Percentiles rank a stretch among this genome's conserved stretches.
Evolutionary conservation across 164 flowering plant genomes (phyloP).

Genomic region (Dillenia turbinata): DNA sequence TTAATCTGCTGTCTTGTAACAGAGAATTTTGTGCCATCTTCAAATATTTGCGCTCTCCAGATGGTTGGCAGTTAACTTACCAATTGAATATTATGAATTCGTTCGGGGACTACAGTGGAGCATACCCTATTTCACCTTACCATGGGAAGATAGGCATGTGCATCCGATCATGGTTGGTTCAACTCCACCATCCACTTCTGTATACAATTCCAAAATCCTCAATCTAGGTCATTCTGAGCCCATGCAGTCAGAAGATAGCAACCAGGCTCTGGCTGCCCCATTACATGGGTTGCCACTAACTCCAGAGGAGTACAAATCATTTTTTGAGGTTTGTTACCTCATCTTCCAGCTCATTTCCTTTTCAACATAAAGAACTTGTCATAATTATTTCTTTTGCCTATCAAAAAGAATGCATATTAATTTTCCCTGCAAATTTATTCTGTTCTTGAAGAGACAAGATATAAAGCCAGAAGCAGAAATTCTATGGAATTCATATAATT

Average conservation of each 20-base stretch:
- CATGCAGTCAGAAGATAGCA: constrained; percentile 16
- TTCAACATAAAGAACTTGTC: too few relatives aligned
- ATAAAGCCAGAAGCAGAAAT: constrained; percentile 72
- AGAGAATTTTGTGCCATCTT: constrained; percentile 84
- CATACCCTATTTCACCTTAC: constrained; percentile 77
- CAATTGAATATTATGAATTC: constrained; percentile 79
- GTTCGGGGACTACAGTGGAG: constrained; percentile 76
- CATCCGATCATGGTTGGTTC: constrained; percentile 42
- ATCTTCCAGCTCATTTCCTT: neutral
- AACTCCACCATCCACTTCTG: constrained; percentile 26
- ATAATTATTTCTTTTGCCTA: too few relatives aligned
- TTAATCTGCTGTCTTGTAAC: constrained; percentile 6
- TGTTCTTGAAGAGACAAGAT: constrained; percentile 53
- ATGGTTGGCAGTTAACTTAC: constrained; percentile 73
- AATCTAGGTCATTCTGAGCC: constrained; percentile 14
- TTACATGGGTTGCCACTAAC: constrained; percentile 70
- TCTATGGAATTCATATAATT: constrained; percentile 30
- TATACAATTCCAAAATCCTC: constrained; percentile 18
- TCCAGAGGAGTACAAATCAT: constrained; percentile 66
- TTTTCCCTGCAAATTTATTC: constrained; percentile 3
- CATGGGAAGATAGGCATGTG: constrained; percentile 67
- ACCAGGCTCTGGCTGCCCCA: constrained; percentile 25
- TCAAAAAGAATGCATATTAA: neutral
- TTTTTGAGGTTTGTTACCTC: constrained; percentile 59
- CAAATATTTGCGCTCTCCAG: constrained; percentile 90